Percentiles rank a stretch among this genome's conserved stretches.
Evolutionary conservation across 805 yeast genomes (phyloP).

Genomic region (Cyberlindnera subsufficiens): DNA sequence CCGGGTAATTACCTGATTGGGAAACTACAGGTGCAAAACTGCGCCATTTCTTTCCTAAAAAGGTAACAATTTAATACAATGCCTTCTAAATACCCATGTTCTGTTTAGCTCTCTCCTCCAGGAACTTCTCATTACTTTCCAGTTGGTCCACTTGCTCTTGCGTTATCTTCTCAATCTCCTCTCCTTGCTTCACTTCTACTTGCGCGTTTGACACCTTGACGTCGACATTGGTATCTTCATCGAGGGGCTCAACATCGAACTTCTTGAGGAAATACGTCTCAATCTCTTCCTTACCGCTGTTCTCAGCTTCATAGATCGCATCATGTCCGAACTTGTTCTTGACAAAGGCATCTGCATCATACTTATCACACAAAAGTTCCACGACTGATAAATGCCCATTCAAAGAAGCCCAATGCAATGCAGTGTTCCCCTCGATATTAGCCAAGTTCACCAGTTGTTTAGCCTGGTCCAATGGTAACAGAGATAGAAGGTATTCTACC

Average conservation of each 20-base stretch:
- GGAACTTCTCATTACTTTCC: constrained; percentile 27
- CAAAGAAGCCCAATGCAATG: constrained; percentile 93
- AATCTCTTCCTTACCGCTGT: constrained; percentile 65
- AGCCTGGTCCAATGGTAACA: constrained; percentile 41
- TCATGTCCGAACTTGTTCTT: constrained; percentile 78
- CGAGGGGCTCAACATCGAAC: constrained; percentile 64
- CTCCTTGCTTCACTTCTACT: constrained; percentile 41
- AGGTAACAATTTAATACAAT: not conserved
- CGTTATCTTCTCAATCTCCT: constrained; percentile 43
- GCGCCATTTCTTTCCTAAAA: not conserved
- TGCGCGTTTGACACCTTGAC: constrained; percentile 22
- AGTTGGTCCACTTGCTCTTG: constrained; percentile 39
- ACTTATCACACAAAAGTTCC: constrained; percentile 62
- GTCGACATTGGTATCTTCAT: constrained; percentile 36
- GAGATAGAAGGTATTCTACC: constrained; percentile 50
- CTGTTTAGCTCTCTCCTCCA: constrained; percentile 25
- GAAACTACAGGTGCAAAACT: not conserved
- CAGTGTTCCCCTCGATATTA: constrained; percentile 87
- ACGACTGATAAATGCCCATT: constrained; percentile 79
- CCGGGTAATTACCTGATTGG: not conserved
- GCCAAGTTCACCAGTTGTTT: constrained; percentile 39
- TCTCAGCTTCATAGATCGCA: constrained; percentile 84
- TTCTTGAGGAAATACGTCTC: constrained; percentile 72
- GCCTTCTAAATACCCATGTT: constrained; percentile 12
- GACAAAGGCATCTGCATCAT: constrained; percentile 73